Evolutionary conservation across 148 eudicot genomes (phyloP).

Genomic region (Silene latifolia): DNA sequence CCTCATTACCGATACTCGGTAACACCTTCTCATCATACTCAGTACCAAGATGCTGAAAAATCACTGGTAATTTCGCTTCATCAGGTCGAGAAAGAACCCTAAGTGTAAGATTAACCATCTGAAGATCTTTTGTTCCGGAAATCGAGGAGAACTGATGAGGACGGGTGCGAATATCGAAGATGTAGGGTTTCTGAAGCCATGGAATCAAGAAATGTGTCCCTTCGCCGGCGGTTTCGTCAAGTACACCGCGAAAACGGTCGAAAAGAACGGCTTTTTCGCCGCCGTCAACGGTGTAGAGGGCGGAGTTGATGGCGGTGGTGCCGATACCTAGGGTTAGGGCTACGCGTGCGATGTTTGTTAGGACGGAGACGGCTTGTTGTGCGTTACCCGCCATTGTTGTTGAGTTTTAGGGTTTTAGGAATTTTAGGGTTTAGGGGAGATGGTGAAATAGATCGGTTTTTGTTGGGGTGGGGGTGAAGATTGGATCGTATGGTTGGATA

Average conservation of each 20-base stretch:
- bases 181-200: constrained; percentile 75
- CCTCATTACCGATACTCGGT: constrained; percentile 93
- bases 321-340: constrained; percentile 56
- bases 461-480: not conserved
- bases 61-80: constrained; percentile 41
- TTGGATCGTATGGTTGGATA: not conserved
- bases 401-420: constrained; percentile 4
- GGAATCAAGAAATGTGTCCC: constrained; percentile 90
- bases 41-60: constrained; percentile 61
- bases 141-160: constrained; percentile 80
- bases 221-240: constrained; percentile 59
- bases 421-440: not conserved
- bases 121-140: constrained; percentile 90
- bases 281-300: constrained; percentile 93
- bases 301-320: constrained; percentile 48
- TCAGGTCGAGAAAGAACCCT: constrained; percentile 80
- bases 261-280: constrained; percentile 89
- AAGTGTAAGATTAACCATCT: constrained; percentile 90
- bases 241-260: constrained; percentile 80
- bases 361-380: constrained; percentile 39
- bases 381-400: constrained; percentile 23
- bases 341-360: constrained; percentile 40
- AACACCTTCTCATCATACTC: constrained; percentile 88
- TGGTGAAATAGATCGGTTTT: not conserved
- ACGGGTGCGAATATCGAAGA: constrained; percentile 83